Evolutionary conservation across 2,329 filamentous ascomycete species (phyloP).

Genomic region (Penicillium sp.): DNA sequence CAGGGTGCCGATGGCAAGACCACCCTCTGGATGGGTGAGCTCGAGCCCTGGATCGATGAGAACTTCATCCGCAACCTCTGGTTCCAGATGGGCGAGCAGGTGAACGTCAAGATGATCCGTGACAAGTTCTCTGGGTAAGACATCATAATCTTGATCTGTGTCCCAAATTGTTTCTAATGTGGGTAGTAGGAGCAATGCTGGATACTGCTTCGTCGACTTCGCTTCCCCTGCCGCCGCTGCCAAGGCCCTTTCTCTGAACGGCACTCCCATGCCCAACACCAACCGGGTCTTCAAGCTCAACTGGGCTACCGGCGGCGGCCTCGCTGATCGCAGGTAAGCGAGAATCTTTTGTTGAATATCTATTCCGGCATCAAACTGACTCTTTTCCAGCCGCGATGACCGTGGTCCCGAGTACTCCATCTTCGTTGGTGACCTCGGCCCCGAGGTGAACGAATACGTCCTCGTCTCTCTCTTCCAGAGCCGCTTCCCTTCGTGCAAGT

Average conservation of each 20-base stretch:
- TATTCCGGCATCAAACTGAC: neutral
- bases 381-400: conserved; percentile 67
- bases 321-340: conserved; percentile 83
- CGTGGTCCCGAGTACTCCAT: conserved; percentile 95
- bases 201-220: conserved; percentile 99
- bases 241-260: conserved; percentile 89
- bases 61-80: conserved; percentile 96
- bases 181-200: conserved; percentile 73
- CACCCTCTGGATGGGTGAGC: conserved; percentile 84
- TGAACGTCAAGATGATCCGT: conserved; percentile 99
- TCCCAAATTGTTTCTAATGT: conserved; percentile 39
- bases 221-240: conserved; percentile 75
- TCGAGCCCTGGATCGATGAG: conserved; percentile 99
- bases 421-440: conserved; percentile 95
- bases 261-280: conserved; percentile 86
- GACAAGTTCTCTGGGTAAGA: conserved; percentile 96
- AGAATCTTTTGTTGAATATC: neutral
- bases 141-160: conserved; percentile 5
- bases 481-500: conserved; percentile 96
- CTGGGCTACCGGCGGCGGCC: conserved; percentile 95
- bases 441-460: conserved; percentile 98
- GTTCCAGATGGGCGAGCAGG: conserved; percentile 87
- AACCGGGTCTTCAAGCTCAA: conserved; percentile 97
- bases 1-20: conserved; percentile 56
- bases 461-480: conserved; percentile 95